Conservation (phyloP, 805 yeast species). For the Pichia ethanolica region DNA sequence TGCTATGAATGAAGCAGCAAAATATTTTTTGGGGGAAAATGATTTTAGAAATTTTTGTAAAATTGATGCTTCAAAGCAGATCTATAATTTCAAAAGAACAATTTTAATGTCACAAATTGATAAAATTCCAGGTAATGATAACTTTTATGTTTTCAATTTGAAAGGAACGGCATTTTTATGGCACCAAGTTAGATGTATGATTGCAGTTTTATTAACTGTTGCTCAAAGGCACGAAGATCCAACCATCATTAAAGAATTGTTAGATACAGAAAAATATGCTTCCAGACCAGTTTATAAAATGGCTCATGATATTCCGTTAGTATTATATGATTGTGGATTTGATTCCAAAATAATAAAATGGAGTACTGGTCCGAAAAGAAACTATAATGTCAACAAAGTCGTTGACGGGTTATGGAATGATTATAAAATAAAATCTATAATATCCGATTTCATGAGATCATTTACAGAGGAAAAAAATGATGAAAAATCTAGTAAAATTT, state of each 20-base stretch:
- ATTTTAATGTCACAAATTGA: conserved; percentile 35
- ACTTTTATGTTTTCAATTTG: conserved; percentile 63
- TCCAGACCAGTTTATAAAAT: conserved; percentile 74
- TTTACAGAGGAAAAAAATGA: conserved; percentile 28
- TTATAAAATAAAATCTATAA: conserved; percentile 46
- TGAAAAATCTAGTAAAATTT: conserved; percentile 6
- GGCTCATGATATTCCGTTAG: conserved; percentile 85
- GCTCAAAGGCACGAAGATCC: conserved; percentile 74
- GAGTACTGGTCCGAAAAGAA: conserved; percentile 33
- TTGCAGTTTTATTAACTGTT: conserved; percentile 70
- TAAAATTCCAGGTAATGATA: conserved; percentile 19
- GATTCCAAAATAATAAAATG: conserved; percentile 54
- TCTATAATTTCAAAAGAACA: conserved; percentile 65
- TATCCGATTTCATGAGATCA: conserved; percentile 43
- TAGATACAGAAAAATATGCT: conserved; percentile 51
- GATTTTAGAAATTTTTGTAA: conserved; percentile 95
- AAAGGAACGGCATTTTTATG: conserved; percentile 88
- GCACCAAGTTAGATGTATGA: conserved; percentile 98
- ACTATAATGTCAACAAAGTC: conserved; percentile 34
- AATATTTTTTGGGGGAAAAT: conserved; percentile 58
- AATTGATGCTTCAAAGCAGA: conserved; percentile 89
- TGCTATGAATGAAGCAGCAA: conserved; percentile 63
- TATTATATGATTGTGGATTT: conserved; percentile 78
- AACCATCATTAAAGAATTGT: conserved; percentile 44
- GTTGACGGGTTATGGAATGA: conserved; percentile 50